phyloP scores from a whole-genome alignment of 192 early-diverging fungal species.

The Umbelopsis vinacea region DNA sequence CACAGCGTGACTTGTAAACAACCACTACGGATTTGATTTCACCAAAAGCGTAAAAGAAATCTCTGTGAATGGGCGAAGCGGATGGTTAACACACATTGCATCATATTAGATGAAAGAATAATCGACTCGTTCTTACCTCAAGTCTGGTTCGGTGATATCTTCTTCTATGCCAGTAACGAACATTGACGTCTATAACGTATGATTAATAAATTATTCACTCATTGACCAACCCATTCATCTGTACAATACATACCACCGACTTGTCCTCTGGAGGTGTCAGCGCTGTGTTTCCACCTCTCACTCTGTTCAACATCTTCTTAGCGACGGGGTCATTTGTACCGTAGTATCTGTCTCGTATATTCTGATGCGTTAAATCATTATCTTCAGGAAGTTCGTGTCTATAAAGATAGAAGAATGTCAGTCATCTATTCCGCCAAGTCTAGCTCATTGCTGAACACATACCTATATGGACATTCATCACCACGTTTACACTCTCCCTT shows the following conservation, averaged over 20 bases:
- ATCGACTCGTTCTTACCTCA: conserved; percentile 49
- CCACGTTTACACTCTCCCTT: conserved; percentile 95
- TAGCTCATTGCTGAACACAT: conserved; percentile 6
- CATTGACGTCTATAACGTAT: conserved; percentile 65
- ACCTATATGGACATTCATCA: conserved; percentile 89
- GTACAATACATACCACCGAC: conserved; percentile 59
- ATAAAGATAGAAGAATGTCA: conserved; percentile 3
- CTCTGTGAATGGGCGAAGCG: conserved; percentile 25
- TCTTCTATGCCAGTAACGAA: conserved; percentile 85
- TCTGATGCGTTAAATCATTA: conserved; percentile 85
- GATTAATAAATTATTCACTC: neutral
- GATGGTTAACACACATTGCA: conserved; percentile 1
- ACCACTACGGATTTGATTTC: conserved; percentile 89
- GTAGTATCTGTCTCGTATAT: conserved; percentile 94
- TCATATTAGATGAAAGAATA: neutral
- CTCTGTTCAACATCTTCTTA: conserved; percentile 70
- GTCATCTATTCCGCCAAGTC: neutral
- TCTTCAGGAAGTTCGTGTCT: conserved; percentile 92
- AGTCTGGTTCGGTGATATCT: conserved; percentile 69
- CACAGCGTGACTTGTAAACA: conserved; percentile 78
- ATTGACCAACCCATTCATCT: neutral
- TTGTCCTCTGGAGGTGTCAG: conserved; percentile 78
- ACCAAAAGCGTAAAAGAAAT: conserved; percentile 82
- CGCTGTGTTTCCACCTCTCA: conserved; percentile 54
- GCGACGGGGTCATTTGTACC: conserved; percentile 96